Conservation (phyloP, 768 basidiomycete genomes). For the Boletus reticulatus region DNA sequence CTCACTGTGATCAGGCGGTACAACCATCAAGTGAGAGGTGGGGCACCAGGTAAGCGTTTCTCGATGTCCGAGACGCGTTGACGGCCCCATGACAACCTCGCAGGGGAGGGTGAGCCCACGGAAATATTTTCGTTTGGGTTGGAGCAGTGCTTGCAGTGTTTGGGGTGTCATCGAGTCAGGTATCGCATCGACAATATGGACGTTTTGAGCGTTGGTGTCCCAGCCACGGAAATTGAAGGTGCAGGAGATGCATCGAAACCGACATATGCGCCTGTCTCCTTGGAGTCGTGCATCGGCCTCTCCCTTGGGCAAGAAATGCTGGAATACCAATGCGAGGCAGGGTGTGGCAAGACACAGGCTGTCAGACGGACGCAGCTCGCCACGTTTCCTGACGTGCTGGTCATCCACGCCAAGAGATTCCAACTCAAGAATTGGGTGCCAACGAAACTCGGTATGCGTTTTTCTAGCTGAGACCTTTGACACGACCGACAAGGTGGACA, state of each 20-base stretch:
- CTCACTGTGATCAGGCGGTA: constrained; percentile 70
- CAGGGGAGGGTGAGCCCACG: constrained; percentile 56
- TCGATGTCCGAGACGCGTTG: not conserved
- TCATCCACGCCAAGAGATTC: constrained; percentile 92
- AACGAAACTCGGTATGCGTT: constrained; percentile 74
- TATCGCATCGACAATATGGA: constrained; percentile 79
- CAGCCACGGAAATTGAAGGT: constrained; percentile 43
- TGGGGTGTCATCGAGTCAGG: constrained; percentile 72
- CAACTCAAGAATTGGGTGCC: constrained; percentile 97
- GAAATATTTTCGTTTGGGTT: constrained; percentile 74
- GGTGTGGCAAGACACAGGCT: constrained; percentile 65
- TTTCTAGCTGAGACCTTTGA: not conserved
- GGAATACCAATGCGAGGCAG: constrained; percentile 80
- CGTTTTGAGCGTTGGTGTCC: constrained; percentile 76
- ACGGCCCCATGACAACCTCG: not conserved
- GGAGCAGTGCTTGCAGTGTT: constrained; percentile 87
- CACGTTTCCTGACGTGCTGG: constrained; percentile 84
- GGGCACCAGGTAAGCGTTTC: constrained; percentile 32
- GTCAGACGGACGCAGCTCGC: constrained; percentile 72
- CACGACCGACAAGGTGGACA: not conserved
- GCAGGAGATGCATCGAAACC: constrained; percentile 38
- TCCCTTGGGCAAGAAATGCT: constrained; percentile 54
- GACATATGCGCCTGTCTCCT: constrained; percentile 57
- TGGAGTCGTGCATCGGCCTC: constrained; percentile 60
- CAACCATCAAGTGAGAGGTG: constrained; percentile 43